These are phyloP conservation scores for Fusarium nygamai DNA, from an alignment of 2,329 filamentous ascomycete species.

Conservation along the genomic window DNA sequence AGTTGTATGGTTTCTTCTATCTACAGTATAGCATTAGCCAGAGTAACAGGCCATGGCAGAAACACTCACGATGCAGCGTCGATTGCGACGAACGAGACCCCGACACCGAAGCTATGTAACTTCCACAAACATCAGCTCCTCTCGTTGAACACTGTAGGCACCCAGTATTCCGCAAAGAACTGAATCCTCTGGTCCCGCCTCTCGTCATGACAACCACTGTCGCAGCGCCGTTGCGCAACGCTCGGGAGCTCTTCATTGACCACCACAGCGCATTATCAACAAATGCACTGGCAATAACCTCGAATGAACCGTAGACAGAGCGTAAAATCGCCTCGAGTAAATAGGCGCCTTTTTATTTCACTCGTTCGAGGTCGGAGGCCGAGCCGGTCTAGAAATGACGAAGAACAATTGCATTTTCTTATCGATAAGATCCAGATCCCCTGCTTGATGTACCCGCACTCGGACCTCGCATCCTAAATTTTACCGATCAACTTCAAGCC, in stretches of 20 bases:
- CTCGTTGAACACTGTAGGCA: not conserved
- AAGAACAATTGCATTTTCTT: slow-evolving; percentile 33
- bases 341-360: slow-evolving; percentile 5
- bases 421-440: slow-evolving; percentile 40
- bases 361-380: slow-evolving; percentile 4
- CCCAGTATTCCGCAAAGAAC: slow-evolving; percentile 11
- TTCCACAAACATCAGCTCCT: not conserved
- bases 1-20: slow-evolving; percentile 31
- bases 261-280: slow-evolving; percentile 32
- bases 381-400: slow-evolving; percentile 29
- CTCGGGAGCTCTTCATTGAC: slow-evolving; percentile 39
- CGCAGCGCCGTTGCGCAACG: slow-evolving; percentile 37
- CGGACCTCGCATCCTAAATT: slow-evolving; percentile 42
- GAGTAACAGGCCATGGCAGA: not conserved
- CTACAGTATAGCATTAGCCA: slow-evolving; percentile 25
- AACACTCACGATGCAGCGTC: slow-evolving; percentile 27
- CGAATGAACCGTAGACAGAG: not conserved
- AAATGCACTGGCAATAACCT: not conserved
- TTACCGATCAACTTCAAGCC: slow-evolving; percentile 38
- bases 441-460: slow-evolving; percentile 25
- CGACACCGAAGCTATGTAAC: not conserved
- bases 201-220: slow-evolving; percentile 19
- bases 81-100: not conserved
- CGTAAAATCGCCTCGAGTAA: not conserved
- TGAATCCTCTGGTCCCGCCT: slow-evolving; percentile 30